Evolutionary conservation across 129 eudicot genomes (phyloP).

Genomic region (Flaveria robusta): DNA sequence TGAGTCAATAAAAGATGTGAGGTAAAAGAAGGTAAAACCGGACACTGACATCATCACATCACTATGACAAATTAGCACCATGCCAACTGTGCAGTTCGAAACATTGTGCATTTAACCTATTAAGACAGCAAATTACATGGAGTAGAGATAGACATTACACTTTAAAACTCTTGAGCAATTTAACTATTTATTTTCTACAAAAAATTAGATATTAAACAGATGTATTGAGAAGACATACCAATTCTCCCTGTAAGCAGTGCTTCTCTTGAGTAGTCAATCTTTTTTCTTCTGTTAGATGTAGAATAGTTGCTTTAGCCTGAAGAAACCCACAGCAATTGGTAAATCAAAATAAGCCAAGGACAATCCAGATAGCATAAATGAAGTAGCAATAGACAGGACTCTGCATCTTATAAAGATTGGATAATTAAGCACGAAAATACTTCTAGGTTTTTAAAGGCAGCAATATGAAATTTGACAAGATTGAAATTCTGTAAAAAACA

Average conservation of each 20-base stretch:
- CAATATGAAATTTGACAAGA: not conserved
- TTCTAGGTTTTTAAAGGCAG: not conserved
- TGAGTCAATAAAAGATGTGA: not conserved
- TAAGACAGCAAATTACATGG: not conserved
- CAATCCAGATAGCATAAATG: slow-evolving; percentile 16
- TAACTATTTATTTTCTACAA: not conserved
- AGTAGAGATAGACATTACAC: not conserved
- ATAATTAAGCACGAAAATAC: not conserved
- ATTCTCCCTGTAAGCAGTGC: slow-evolving; percentile 42
- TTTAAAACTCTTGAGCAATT: not conserved
- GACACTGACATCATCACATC: not conserved
- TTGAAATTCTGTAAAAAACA: not conserved
- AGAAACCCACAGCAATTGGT: slow-evolving; percentile 28
- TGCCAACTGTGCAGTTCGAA: not conserved
- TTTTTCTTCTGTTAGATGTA: slow-evolving; percentile 43
- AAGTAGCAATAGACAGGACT: not conserved
- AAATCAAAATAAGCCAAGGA: slow-evolving; percentile 2
- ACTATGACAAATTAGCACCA: not conserved
- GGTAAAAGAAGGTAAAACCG: not conserved
- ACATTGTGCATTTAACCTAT: slow-evolving; percentile 7
- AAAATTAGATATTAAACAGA: not conserved
- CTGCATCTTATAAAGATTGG: slow-evolving; percentile 20
- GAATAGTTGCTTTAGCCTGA: slow-evolving; percentile 43
- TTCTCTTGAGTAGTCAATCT: slow-evolving; percentile 38
- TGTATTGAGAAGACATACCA: slow-evolving; percentile 27